Percentiles rank a stretch among this genome's conserved stretches.
These are phyloP conservation scores for Aspergillus homomorphus DNA, from an alignment of 495 filamentous ascomycete species.

Conservation along the genomic window DNA sequence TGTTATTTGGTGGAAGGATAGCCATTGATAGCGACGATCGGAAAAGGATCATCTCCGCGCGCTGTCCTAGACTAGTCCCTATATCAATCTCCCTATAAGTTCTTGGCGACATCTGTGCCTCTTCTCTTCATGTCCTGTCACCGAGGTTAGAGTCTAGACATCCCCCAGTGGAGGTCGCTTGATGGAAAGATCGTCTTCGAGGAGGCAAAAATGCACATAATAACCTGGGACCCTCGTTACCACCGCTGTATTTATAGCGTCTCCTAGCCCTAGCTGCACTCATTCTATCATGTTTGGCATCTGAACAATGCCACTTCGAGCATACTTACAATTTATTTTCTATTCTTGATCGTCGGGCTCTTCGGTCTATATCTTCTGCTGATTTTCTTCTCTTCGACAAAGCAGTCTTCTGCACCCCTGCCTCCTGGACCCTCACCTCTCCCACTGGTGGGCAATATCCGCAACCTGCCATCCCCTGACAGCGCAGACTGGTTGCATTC, in stretches of 20 bases:
- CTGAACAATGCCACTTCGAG: neutral
- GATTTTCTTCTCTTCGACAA: neutral
- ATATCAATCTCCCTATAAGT: no score
- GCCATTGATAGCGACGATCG: no score
- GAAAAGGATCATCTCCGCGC: no score
- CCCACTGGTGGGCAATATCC: slow-evolving; percentile 42
- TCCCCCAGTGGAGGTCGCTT: neutral
- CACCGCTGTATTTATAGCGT: no score
- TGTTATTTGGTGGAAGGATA: no score
- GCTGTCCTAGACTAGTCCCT: no score
- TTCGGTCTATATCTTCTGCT: neutral
- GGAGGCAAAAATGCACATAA: neutral
- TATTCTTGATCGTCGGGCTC: neutral
- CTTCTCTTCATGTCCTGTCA: neutral
- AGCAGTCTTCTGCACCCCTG: neutral
- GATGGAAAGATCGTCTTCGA: neutral
- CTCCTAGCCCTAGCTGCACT: neutral
- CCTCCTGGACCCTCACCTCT: neutral
- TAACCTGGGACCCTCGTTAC: no score
- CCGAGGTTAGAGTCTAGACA: no score
- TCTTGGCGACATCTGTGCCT: neutral
- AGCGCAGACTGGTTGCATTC: slow-evolving; percentile 43
- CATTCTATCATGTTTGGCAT: neutral
- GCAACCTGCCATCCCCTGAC: slow-evolving; percentile 39
- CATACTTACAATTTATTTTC: neutral